phyloP scores from a whole-genome alignment of 2,329 filamentous ascomycete genomes.

The Aspergillus felis region DNA sequence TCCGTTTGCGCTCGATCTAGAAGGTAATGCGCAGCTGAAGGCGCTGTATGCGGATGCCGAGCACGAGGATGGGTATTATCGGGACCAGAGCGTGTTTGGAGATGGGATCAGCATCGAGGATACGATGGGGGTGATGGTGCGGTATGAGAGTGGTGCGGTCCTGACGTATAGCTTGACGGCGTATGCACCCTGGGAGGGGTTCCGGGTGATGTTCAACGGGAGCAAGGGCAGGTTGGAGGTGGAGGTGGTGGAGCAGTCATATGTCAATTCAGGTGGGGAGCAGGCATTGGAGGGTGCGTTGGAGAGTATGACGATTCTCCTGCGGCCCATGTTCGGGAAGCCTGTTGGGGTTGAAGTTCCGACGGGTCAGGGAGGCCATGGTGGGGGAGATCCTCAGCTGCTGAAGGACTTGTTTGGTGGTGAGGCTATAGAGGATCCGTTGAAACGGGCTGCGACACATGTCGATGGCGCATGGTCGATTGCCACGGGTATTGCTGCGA shows the following conservation, averaged over 20 bases:
- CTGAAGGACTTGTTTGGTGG: slow-evolving; percentile 57
- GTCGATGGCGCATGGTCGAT: slow-evolving; percentile 58
- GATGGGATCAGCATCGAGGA: slow-evolving; percentile 64
- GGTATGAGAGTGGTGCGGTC: slow-evolving; percentile 54
- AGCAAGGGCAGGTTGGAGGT: slow-evolving; percentile 57
- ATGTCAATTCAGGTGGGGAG: slow-evolving; percentile 58
- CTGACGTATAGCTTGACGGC: slow-evolving; percentile 54
- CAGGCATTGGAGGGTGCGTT: slow-evolving; percentile 40
- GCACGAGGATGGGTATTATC: slow-evolving; percentile 59
- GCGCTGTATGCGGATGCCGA: slow-evolving; percentile 60
- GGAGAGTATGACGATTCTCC: slow-evolving; percentile 25
- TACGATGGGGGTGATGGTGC: slow-evolving; percentile 58
- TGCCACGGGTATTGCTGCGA: slow-evolving; percentile 57
- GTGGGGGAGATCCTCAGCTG: slow-evolving; percentile 57
- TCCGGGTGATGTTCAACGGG: slow-evolving; percentile 36
- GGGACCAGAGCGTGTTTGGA: slow-evolving; percentile 60
- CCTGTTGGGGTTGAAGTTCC: slow-evolving; percentile 53
- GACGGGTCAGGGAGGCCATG: slow-evolving; percentile 53
- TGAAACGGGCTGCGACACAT: slow-evolving; percentile 55
- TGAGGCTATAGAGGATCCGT: slow-evolving; percentile 38
- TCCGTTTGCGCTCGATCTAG: slow-evolving; percentile 57
- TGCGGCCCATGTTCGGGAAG: slow-evolving; percentile 55
- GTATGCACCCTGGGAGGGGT: slow-evolving; percentile 53
- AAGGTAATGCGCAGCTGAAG: slow-evolving; percentile 52
- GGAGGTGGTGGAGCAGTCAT: slow-evolving; percentile 55